Percentiles rank a stretch among this genome's conserved stretches.
Evolutionary conservation across 2,329 filamentous ascomycete genomes (phyloP).

Genomic region (Coniochaeta sp.): DNA sequence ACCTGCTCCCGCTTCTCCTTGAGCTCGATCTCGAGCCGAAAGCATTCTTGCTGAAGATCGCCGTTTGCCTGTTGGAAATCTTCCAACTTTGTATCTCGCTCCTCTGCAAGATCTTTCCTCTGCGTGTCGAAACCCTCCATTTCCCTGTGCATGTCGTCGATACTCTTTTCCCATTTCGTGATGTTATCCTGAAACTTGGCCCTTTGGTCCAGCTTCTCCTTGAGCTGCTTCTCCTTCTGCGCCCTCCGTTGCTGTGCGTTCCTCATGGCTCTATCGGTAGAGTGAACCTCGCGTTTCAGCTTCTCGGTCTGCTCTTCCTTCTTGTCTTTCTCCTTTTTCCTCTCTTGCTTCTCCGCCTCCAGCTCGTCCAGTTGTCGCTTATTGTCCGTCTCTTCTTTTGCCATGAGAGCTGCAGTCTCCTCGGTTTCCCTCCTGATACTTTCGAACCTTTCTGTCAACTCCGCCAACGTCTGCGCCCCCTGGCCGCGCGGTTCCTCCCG

Average conservation of each 20-base stretch:
- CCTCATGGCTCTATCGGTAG: slow-evolving; percentile 74
- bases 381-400: slow-evolving; percentile 66
- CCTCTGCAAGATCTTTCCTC: slow-evolving; percentile 41
- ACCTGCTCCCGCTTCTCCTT: slow-evolving; percentile 64
- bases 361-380: slow-evolving; percentile 60
- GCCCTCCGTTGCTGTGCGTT: slow-evolving; percentile 70
- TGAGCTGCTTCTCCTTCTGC: slow-evolving; percentile 67
- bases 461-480: slow-evolving; percentile 61
- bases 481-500: slow-evolving; percentile 42
- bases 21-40: slow-evolving; percentile 63
- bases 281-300: slow-evolving; percentile 72
- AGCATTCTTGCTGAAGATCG: slow-evolving; percentile 57
- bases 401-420: slow-evolving; percentile 63
- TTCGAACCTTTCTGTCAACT: slow-evolving; percentile 77
- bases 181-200: slow-evolving; percentile 65
- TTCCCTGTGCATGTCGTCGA: slow-evolving; percentile 51
- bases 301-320: slow-evolving; percentile 88
- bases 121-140: slow-evolving; percentile 47
- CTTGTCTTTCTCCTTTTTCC: slow-evolving; percentile 72
- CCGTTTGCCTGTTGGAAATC: slow-evolving; percentile 48
- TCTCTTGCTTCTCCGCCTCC: slow-evolving; percentile 69
- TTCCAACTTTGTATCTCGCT: slow-evolving; percentile 43
- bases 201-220: slow-evolving; percentile 62
- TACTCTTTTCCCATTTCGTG: slow-evolving; percentile 58
- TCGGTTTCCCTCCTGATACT: slow-evolving; percentile 76